These are phyloP conservation scores for Gnaphalium uliginosum DNA, from an alignment of 129 eudicot species.

Conservation along the genomic window DNA sequence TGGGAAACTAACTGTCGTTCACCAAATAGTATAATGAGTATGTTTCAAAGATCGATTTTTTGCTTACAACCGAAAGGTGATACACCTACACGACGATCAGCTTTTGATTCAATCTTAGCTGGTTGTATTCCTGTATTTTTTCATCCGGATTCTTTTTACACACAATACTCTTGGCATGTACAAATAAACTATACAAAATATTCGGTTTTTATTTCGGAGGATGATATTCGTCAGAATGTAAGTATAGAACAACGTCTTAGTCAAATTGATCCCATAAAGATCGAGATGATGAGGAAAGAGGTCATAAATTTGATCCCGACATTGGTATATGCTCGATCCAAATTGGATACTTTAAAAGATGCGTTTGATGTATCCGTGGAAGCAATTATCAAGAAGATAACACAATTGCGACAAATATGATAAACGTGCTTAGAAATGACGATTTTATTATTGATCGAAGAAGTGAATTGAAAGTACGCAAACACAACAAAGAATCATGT, in stretches of 20 bases:
- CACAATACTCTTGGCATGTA: slow-evolving; percentile 93
- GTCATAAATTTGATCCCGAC: slow-evolving; percentile 73
- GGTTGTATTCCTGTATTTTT: slow-evolving; percentile 96
- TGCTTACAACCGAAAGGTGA: slow-evolving; percentile 96
- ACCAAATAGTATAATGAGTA: slow-evolving; percentile 76
- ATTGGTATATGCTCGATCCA: slow-evolving; percentile 79
- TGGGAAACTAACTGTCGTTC: slow-evolving; percentile 83
- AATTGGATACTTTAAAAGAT: slow-evolving; percentile 69
- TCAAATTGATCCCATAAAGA: slow-evolving; percentile 50
- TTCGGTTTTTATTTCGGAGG: slow-evolving; percentile 83
- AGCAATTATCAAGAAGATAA: slow-evolving; percentile 70
- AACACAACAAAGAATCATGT: no score
- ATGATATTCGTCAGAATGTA: slow-evolving; percentile 54
- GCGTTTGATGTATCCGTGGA: slow-evolving; percentile 85
- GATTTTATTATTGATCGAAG: slow-evolving; percentile 53
- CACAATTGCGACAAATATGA: slow-evolving; percentile 55
- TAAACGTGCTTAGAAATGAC: slow-evolving; percentile 49
- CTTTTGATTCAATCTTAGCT: slow-evolving; percentile 90
- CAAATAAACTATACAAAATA: slow-evolving; percentile 61
- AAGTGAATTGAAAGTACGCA: slow-evolving; percentile 49
- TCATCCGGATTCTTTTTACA: slow-evolving; percentile 84
- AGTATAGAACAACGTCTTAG: slow-evolving; percentile 61
- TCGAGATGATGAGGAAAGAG: slow-evolving; percentile 67
- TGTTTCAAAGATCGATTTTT: slow-evolving; percentile 85
- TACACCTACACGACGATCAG: slow-evolving; percentile 81